Conservation (phyloP, 2,329 filamentous ascomycete genomes). For the Exophiala phaeomuriformis region DNA sequence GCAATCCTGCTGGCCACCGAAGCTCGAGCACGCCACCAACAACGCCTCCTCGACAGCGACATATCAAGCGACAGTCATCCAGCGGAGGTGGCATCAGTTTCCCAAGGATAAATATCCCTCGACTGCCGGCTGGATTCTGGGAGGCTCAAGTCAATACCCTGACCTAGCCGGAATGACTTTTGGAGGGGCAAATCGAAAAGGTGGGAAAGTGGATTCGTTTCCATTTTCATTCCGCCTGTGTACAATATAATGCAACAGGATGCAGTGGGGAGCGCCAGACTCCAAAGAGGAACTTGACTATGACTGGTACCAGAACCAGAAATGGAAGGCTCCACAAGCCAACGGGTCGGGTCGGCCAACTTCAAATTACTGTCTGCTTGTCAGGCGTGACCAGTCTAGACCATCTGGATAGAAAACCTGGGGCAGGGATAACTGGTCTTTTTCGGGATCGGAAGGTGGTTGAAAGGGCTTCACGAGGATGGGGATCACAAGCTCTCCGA, state of each 20-base stretch:
- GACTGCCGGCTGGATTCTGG: slow-evolving; percentile 25
- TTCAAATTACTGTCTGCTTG: no score
- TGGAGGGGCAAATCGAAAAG: background rate
- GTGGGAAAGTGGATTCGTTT: background rate
- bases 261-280: background rate
- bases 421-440: no score
- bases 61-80: slow-evolving; percentile 11
- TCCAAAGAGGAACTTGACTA: background rate
- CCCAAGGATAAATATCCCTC: slow-evolving; percentile 26
- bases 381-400: no score
- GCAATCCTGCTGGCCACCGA: background rate
- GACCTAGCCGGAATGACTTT: slow-evolving; percentile 4
- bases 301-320: background rate
- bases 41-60: slow-evolving; percentile 17
- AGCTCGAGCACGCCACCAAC: slow-evolving; percentile 13
- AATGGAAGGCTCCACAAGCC: no score
- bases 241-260: no score
- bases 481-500: background rate
- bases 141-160: slow-evolving; percentile 23
- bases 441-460: no score
- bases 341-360: no score
- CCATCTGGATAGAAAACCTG: no score
- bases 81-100: slow-evolving; percentile 18
- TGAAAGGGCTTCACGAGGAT: background rate
- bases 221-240: no score